phyloP scores from a whole-genome alignment of 2,329 filamentous ascomycete genomes.

The Botrytis paeoniae region DNA sequence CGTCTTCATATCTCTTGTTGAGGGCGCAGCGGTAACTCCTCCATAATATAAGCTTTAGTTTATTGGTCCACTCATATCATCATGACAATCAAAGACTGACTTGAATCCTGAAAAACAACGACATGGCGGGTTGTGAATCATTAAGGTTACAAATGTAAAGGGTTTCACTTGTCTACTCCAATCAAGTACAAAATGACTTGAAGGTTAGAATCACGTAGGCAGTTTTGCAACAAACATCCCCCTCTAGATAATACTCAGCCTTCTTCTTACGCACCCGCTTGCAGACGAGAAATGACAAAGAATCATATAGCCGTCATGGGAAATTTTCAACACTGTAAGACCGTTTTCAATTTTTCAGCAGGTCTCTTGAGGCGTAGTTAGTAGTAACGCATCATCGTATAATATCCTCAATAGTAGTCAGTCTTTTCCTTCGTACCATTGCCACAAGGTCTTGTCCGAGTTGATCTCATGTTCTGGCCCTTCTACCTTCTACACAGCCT shows the following conservation, averaged over 20 bases:
- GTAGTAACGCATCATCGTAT: background rate
- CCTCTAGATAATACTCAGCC: slow-evolving; percentile 8
- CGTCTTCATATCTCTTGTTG: slow-evolving; percentile 6
- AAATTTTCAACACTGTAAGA: background rate
- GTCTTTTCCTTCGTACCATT: slow-evolving; percentile 6
- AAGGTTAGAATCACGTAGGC: background rate
- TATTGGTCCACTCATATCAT: slow-evolving; percentile 10
- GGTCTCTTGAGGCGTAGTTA: slow-evolving; percentile 17
- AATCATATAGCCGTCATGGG: background rate
- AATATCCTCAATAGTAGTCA: background rate
- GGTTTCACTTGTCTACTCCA: slow-evolving; percentile 13
- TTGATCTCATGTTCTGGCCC: slow-evolving; percentile 8
- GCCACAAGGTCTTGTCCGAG: slow-evolving; percentile 4
- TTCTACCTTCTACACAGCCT: slow-evolving; percentile 6
- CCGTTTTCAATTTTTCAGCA: slow-evolving; percentile 13
- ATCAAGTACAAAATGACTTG: background rate
- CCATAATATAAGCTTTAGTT: background rate
- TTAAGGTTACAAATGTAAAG: background rate
- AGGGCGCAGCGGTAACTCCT: slow-evolving; percentile 18
- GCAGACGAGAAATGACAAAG: slow-evolving; percentile 2
- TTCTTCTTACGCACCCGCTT: slow-evolving; percentile 7
- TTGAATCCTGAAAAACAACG: background rate
- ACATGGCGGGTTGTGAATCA: background rate
- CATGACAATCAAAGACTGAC: background rate
- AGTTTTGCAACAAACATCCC: slow-evolving; percentile 1